phyloP scores from a whole-genome alignment of 345 rosid genomes.

The Noccaea caerulescens region DNA sequence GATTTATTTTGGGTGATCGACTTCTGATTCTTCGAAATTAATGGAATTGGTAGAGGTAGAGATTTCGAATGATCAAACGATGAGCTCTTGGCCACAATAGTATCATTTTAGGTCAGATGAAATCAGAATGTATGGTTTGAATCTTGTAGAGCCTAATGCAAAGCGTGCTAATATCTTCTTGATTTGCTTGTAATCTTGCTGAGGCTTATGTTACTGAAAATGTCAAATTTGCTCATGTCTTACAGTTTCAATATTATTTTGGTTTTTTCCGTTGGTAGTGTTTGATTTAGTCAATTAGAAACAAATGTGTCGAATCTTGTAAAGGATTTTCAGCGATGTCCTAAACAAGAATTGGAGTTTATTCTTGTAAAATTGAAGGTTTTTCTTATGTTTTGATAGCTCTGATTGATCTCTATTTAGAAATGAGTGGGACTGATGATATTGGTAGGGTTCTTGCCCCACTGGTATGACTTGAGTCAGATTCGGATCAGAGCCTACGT shows the following conservation, averaged over 20 bases:
- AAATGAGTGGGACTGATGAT: too few relatives aligned
- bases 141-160: neutral
- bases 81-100: neutral
- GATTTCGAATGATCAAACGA: neutral
- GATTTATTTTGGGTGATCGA: neutral
- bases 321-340: too few relatives aligned
- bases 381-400: too few relatives aligned
- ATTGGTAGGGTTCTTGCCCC: neutral
- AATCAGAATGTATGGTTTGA: neutral
- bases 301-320: too few relatives aligned
- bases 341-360: too few relatives aligned
- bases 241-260: too few relatives aligned
- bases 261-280: too few relatives aligned
- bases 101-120: neutral
- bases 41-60: neutral
- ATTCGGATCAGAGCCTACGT: neutral
- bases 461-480: neutral
- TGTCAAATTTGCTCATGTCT: constrained; percentile 2
- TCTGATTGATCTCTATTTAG: too few relatives aligned
- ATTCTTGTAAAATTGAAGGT: too few relatives aligned
- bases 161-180: neutral
- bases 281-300: too few relatives aligned
- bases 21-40: neutral
- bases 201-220: neutral
- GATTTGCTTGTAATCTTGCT: neutral